phyloP scores from a whole-genome alignment of 768 basidiomycete genomes.

The Udeniomyces megalosporus region DNA sequence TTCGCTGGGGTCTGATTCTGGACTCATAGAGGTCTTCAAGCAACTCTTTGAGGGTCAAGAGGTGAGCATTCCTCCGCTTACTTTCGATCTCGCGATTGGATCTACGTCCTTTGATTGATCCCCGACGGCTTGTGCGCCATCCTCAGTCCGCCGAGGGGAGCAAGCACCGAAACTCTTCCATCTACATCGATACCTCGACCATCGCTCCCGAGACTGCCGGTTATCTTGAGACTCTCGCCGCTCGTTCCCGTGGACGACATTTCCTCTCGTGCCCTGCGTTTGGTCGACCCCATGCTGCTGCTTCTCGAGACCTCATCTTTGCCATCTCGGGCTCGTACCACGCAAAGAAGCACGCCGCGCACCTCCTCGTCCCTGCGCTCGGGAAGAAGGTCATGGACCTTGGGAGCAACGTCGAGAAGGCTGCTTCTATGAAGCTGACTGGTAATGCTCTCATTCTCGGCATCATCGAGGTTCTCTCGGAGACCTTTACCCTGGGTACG shows the following conservation, averaged over 20 bases:
- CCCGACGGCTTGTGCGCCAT: too few relatives aligned
- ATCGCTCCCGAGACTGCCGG: constrained; percentile 37
- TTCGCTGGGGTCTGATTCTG: constrained; percentile 54
- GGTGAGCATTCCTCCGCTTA: constrained; percentile 31
- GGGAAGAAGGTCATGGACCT: constrained; percentile 60
- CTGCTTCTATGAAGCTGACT: constrained; percentile 32
- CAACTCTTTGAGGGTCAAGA: constrained; percentile 45
- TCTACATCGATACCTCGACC: constrained; percentile 2
- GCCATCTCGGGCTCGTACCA: constrained; percentile 66
- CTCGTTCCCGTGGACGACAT: constrained; percentile 41
- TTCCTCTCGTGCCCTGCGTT: constrained; percentile 68
- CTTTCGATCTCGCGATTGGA: not conserved
- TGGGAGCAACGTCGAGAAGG: constrained; percentile 72
- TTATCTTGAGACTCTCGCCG: constrained; percentile 47
- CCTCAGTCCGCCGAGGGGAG: too few relatives aligned
- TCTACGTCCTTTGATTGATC: too few relatives aligned
- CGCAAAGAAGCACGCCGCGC: constrained; percentile 62
- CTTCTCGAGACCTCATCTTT: constrained; percentile 48
- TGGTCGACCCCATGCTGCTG: constrained; percentile 44
- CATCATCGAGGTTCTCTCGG: constrained; percentile 55
- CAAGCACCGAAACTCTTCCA: not conserved
- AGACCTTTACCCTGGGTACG: constrained; percentile 51
- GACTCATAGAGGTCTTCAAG: constrained; percentile 47
- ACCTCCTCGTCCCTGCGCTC: constrained; percentile 56
- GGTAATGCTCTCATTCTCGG: constrained; percentile 20